These are phyloP conservation scores for Phytomonas sp. DNA, from an alignment of 208 protist species.

Conservation along the genomic window DNA sequence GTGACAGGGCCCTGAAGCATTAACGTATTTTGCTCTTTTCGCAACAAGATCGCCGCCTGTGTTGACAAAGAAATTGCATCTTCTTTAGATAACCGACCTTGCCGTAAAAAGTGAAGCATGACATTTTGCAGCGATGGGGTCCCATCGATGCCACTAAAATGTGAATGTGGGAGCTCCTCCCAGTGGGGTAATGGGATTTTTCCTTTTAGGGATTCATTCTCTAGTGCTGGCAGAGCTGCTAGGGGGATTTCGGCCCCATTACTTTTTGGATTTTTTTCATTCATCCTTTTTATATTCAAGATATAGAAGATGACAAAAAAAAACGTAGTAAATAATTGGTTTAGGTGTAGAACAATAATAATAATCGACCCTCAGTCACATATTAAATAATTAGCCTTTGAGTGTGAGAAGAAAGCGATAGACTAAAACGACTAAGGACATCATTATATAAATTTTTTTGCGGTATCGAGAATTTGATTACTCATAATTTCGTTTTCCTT, in stretches of 20 bases:
- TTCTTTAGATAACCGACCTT: conserved; percentile 35
- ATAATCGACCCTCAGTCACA: conserved; percentile 1
- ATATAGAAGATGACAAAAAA: neutral
- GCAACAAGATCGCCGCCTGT: conserved; percentile 38
- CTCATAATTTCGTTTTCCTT: conserved; percentile 16
- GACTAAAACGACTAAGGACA: conserved; percentile 7
- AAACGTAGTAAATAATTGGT: too few relatives aligned
- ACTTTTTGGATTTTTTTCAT: conserved; percentile 3
- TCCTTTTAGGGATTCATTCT: neutral
- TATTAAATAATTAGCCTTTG: neutral
- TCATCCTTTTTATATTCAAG: neutral
- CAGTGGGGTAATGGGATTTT: conserved; percentile 19
- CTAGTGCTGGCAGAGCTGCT: too few relatives aligned
- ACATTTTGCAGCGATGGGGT: conserved; percentile 24
- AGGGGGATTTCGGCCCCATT: too few relatives aligned
- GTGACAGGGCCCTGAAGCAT: conserved; percentile 63
- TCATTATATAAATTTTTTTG: conserved; percentile 37
- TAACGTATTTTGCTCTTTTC: conserved; percentile 83
- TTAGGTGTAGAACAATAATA: neutral
- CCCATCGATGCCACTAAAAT: conserved; percentile 12
- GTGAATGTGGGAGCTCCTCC: conserved; percentile 19
- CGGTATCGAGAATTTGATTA: conserved; percentile 24
- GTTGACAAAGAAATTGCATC: conserved; percentile 49
- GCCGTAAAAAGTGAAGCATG: conserved; percentile 54
- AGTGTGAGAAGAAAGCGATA: conserved; percentile 12